Conservation (phyloP, 2,329 filamentous ascomycete genomes). For the Colletotrichum abscissum region DNA sequence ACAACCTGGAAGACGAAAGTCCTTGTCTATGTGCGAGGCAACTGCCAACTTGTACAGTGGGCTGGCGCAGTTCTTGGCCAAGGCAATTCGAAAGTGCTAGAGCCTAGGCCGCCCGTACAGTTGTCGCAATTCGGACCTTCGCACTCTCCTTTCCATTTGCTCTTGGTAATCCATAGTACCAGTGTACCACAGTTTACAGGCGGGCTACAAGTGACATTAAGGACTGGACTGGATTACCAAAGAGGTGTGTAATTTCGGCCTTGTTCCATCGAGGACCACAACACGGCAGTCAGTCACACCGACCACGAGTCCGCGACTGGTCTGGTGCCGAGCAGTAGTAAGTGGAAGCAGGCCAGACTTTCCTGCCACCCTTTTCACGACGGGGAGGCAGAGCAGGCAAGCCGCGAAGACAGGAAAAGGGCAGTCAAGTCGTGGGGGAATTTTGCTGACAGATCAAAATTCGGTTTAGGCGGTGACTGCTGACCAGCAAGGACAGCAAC, state of each 20-base stretch:
- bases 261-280: not conserved
- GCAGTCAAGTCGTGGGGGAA: not conserved
- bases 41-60: not conserved
- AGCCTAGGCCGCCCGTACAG: too few relatives aligned
- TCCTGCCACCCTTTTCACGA: not conserved
- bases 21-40: not conserved
- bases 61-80: not conserved
- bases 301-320: constrained; percentile 1
- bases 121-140: not conserved
- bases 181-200: not conserved
- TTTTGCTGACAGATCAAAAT: constrained; percentile 32
- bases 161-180: not conserved
- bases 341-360: not conserved
- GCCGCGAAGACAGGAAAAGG: not conserved
- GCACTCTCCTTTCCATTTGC: not conserved
- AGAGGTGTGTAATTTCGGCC: not conserved
- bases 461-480: constrained; percentile 23
- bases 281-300: constrained; percentile 5
- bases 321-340: not conserved
- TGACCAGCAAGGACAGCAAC: too few relatives aligned
- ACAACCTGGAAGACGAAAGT: not conserved
- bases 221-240: not conserved
- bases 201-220: not conserved
- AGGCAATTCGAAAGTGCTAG: not conserved
- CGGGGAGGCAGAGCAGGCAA: not conserved